Base-by-base conservation (phyloP, 2,329 filamentous ascomycete species). In the Pestalotiopsis sp. region DNA sequence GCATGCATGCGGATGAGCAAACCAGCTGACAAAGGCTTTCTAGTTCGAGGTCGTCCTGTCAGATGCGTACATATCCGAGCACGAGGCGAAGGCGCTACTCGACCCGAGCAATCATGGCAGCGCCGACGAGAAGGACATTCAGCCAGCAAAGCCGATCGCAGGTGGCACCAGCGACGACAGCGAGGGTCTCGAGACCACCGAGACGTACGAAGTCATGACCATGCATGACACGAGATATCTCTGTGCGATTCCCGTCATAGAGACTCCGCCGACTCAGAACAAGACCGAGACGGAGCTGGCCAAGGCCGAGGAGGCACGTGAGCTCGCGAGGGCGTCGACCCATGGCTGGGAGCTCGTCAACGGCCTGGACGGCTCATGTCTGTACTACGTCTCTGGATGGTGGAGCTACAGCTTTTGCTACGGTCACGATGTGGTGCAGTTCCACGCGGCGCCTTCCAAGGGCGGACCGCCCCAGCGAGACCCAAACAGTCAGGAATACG, bases 391-490 rank as follows among this genome's bases (percentile, higher is more conserved):
- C 72, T 92, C 90, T 1, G 95, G 95, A 0, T 98, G 95, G 95
- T 98, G 95, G 95, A 96, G 92, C 77, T 98, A 98, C 81, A 92
- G 91, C 74, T 97, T 97, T 80, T 98, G 95, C 84, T 96, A 97
- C 82, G 93, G 93, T 77, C 87, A 91, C 70, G 90, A 95, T 71
- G 91, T 98, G 70, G 92, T 93, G 75, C 95, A 98, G 80, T 98
- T 97, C 80, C 95, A 98, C 79, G 93, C 94, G 59, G 82, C 95
- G 69, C 88, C 93, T 0, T 89, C 90, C 2, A 81, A 90, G 69
- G 90, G 91, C 3, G 88, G 92, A 12, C 91, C 93, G 27, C 95
- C 95, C 0, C 86, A 91, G 60, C 91, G 93, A 74, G 95, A 98
- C 74, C 90, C 91, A 0, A 86, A 87, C 11, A 93, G 92, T 3